These are phyloP conservation scores for Luffa acutangula DNA, from an alignment of 306 rosid species.

Conservation along the genomic window DNA sequence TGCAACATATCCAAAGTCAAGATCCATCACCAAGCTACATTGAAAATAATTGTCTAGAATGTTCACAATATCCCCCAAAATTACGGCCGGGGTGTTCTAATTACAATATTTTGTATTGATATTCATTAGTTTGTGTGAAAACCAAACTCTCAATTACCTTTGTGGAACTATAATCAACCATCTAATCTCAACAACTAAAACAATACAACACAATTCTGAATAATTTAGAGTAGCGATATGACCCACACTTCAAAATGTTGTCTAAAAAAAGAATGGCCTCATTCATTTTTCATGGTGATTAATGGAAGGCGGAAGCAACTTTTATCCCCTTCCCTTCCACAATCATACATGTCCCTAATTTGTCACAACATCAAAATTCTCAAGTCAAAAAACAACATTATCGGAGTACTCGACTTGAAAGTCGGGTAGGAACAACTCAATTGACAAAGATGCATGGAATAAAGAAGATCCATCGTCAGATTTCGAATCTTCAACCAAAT, in stretches of 20 bases:
- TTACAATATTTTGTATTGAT: background rate
- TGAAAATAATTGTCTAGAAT: background rate
- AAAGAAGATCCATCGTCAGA: background rate
- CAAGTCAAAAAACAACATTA: background rate
- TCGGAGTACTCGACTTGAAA: background rate
- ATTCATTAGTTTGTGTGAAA: background rate
- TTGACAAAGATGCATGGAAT: background rate
- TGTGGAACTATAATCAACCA: background rate
- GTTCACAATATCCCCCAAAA: background rate
- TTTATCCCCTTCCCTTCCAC: background rate
- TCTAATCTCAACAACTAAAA: background rate
- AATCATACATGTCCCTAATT: background rate
- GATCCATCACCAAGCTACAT: background rate
- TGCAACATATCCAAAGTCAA: background rate
- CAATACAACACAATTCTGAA: background rate
- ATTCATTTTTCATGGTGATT: background rate
- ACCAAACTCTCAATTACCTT: background rate
- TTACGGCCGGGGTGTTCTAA: background rate
- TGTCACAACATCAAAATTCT: background rate
- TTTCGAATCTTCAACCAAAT: background rate
- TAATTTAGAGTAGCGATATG: too few species aligned
- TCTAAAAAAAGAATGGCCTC: background rate
- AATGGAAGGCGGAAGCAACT: background rate
- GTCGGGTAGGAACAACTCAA: background rate
- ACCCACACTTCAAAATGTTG: too few species aligned